These are phyloP conservation scores for Neocallimastix lanati DNA, from an alignment of 192 early-diverging fungal species.

Conservation along the genomic window DNA sequence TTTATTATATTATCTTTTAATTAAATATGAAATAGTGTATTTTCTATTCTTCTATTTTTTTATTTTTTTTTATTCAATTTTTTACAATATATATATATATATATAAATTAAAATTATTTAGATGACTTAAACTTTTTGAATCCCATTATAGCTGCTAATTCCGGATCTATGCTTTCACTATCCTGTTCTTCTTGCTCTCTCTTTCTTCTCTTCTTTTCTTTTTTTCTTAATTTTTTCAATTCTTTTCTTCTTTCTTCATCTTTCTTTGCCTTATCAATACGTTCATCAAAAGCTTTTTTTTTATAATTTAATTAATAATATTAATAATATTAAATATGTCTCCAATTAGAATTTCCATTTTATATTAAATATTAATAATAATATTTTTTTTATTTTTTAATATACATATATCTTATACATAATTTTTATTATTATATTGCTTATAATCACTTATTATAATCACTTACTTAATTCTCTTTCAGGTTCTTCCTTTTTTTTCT, in stretches of 20 bases:
- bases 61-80: too few species aligned
- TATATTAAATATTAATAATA: neutral
- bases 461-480: constrained; percentile 28
- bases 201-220: constrained; percentile 16
- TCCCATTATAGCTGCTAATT: constrained; percentile 67
- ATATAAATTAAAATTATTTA: too few species aligned
- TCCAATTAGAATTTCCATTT: too few species aligned
- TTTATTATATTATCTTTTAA: too few species aligned
- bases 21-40: too few species aligned
- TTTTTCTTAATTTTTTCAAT: constrained; percentile 35
- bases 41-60: too few species aligned
- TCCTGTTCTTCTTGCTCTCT: constrained; percentile 5
- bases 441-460: too few species aligned
- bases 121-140: constrained; percentile 1
- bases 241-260: constrained; percentile 49
- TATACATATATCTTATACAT: too few species aligned
- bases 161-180: constrained; percentile 24
- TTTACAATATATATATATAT: too few species aligned
- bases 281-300: constrained; percentile 29
- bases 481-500: constrained; percentile 43
- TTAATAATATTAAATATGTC: too few species aligned
- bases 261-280: constrained; percentile 40
- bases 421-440: neutral
- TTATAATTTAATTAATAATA: constrained; percentile 13
- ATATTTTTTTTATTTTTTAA: neutral